Evolutionary conservation across 306 rosid species (phyloP), one percentile per base, ranked within the genome.

Genomic region (Prunus salicina): DNA sequence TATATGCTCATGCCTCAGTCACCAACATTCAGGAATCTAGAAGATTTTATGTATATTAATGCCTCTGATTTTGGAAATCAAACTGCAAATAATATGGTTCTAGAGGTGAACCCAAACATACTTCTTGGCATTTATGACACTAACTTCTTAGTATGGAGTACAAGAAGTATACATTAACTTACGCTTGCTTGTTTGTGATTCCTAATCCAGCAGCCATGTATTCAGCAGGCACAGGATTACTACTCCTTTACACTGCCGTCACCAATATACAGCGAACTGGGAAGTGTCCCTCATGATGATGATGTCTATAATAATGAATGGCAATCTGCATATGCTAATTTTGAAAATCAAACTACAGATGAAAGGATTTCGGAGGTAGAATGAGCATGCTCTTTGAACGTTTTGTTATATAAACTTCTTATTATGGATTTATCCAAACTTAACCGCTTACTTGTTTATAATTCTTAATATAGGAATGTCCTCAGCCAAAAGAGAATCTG

Each of bases 311-410:
- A 51, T 3, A 16, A 56, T 56, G 12, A 56, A 56, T 56, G 62
- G 25, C 4, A 16, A 12, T 41, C 43, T 16, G 24, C 19, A 3
- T 1, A 22, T 3, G 1, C 56, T 51, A 55, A 8, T 51, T 24
- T 0, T 51, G 77, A 52, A 25, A 71, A 20, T 71, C 57, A 0
- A 45, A 14, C 5, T 64, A 8, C 67, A 55, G 2, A 15, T 49
- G 0, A 4, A 64, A 58, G 8, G 28, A 67, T 20, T 76, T 56
- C 60, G 22, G 70, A 62, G 82, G 93, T 91, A 69, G 92, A 82
- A 63, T 71, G 63, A 81, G 60, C 47, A 64, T 79, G n/a, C 30
- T 58, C 68, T 20, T 14, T 75, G 18, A 22, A 56, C 69, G 19
- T 60, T 68, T 76, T 20, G 66, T 8, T 34, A 25, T 64, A 18